Percentiles rank a stretch among this genome's conserved stretches.
Conservation (phyloP, 1,284 basidiomycete genomes). For the Fomitopsis betulina region DNA sequence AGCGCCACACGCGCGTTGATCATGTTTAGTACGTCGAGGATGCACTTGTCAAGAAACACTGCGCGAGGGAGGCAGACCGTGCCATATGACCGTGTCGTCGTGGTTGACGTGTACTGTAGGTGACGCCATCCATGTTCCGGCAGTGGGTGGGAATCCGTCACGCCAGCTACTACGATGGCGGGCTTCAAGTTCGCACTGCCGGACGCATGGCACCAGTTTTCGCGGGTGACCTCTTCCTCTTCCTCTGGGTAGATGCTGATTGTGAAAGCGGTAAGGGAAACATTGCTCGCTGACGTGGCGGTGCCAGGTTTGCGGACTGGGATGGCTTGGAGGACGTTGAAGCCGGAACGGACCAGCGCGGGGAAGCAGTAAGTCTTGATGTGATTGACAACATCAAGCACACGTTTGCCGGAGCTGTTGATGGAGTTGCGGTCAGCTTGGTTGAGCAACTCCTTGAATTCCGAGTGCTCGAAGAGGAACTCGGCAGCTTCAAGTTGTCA, state of each 20-base stretch:
- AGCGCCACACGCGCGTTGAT: constrained; percentile 29
- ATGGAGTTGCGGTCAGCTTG: constrained; percentile 5
- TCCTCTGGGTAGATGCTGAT: constrained; percentile 25
- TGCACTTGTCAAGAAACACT: constrained; percentile 25
- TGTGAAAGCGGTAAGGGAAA: constrained; percentile 22
- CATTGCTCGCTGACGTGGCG: constrained; percentile 12
- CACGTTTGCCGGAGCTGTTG: constrained; percentile 20
- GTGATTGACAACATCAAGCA: constrained; percentile 26
- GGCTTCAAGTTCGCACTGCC: constrained; percentile 17
- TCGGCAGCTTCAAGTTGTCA: constrained; percentile 13
- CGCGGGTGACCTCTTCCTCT: constrained; percentile 11
- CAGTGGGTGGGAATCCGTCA: constrained; percentile 18
- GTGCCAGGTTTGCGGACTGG: constrained; percentile 21
- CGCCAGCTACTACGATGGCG: constrained; percentile 25
- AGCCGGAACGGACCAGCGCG: constrained; percentile 19
- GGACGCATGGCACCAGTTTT: constrained; percentile 18
- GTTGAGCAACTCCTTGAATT: constrained; percentile 20
- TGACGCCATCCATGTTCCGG: constrained; percentile 10
- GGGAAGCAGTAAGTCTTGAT: constrained; percentile 26
- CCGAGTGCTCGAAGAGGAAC: constrained; percentile 27
- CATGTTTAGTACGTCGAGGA: constrained; percentile 20
- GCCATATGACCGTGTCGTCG: constrained; percentile 25
- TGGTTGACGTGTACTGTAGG: constrained; percentile 20
- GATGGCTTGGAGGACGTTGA: constrained; percentile 28
- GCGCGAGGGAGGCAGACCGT: constrained; percentile 24